Conservation (phyloP, 1,139 yeast genomes). For the Debaryomyces coudertii region DNA sequence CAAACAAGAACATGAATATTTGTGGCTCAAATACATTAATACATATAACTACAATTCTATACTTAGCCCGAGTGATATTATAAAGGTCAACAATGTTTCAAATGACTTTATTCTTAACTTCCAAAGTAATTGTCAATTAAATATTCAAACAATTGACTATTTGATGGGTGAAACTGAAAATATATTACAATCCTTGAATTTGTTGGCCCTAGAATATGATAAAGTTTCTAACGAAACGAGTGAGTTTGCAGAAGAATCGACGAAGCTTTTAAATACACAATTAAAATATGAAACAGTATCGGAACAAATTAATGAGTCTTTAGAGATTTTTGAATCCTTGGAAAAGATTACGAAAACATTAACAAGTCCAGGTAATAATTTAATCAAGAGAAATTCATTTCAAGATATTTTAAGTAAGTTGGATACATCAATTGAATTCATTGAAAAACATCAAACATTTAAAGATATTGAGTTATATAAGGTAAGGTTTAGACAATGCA, state of each 20-base stretch:
- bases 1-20: constrained; percentile 30
- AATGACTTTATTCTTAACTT: constrained; percentile 42
- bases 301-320: constrained; percentile 52
- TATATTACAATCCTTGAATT: constrained; percentile 45
- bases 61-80: constrained; percentile 36
- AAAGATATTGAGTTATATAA: constrained; percentile 73
- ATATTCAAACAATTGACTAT: constrained; percentile 33
- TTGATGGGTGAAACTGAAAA: constrained; percentile 46
- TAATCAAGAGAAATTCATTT: constrained; percentile 62
- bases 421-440: constrained; percentile 53
- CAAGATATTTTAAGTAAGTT: constrained; percentile 57
- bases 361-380: constrained; percentile 68
- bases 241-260: constrained; percentile 65
- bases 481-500: constrained; percentile 78
- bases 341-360: constrained; percentile 70
- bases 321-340: constrained; percentile 67
- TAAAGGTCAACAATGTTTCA: constrained; percentile 31
- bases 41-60: constrained; percentile 43
- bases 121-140: constrained; percentile 40
- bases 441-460: constrained; percentile 48
- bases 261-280: constrained; percentile 55
- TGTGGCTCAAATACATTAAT: constrained; percentile 37
- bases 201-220: constrained; percentile 53
- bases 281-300: constrained; percentile 47
- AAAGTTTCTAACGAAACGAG: constrained; percentile 61